phyloP scores from a whole-genome alignment of 345 rosid species.

The Syzygium grande region DNA sequence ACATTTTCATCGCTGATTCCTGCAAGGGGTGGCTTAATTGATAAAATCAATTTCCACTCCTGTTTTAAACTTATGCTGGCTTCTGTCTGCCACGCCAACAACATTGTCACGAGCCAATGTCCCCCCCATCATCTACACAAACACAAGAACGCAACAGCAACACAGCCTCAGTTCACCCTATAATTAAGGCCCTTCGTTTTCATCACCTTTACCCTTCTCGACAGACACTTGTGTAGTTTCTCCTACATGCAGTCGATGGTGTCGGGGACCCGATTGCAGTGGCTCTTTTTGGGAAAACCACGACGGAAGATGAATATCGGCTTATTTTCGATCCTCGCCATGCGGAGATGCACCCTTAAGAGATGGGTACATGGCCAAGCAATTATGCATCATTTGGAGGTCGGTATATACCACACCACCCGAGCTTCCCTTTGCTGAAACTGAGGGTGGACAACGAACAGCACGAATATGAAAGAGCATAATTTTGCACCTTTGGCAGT shows the following conservation, averaged over 20 bases:
- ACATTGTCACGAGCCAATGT: neutral
- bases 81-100: neutral
- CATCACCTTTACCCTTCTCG: neutral
- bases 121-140: neutral
- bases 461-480: neutral
- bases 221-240: neutral
- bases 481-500: neutral
- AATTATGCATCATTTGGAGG: neutral
- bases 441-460: neutral
- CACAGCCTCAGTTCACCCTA: neutral
- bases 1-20: neutral
- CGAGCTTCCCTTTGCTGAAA: neutral
- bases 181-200: neutral
- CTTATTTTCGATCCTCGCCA: neutral
- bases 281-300: neutral
- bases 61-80: neutral
- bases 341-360: neutral
- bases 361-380: neutral
- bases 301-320: neutral
- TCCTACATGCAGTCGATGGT: neutral
- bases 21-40: neutral
- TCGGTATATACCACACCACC: neutral
- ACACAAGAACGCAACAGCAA: neutral
- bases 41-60: neutral
- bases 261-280: neutral